Percentiles rank a stretch among this genome's conserved stretches.
phyloP scores from a whole-genome alignment of 495 filamentous ascomycete species.

The Aspergillus bridgeri region DNA sequence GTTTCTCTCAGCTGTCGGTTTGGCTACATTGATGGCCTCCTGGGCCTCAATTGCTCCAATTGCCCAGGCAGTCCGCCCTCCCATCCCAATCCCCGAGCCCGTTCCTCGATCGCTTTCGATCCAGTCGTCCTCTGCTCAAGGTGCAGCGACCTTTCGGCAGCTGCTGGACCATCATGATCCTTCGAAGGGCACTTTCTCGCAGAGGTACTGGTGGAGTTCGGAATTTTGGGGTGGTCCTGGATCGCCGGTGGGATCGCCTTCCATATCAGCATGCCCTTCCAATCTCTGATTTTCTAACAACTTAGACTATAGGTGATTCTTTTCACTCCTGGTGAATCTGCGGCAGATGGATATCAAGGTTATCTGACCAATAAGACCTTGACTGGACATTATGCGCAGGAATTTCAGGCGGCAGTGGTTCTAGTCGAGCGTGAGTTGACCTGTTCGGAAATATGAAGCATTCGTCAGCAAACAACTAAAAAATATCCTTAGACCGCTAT shows the following conservation, averaged over 20 bases:
- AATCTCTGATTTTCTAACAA: too few relatives aligned
- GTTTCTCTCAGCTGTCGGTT: neutral
- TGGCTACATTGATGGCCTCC: neutral
- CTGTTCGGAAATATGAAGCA: neutral
- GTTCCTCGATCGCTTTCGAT: conserved; percentile 4
- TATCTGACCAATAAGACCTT: conserved; percentile 50
- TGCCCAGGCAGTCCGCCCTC: conserved; percentile 1
- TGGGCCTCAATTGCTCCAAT: conserved; percentile 7
- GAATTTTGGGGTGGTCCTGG: conserved; percentile 51
- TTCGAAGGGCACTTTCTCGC: conserved; percentile 50
- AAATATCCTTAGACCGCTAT: conserved; percentile 45
- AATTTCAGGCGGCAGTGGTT: conserved; percentile 54
- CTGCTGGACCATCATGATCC: conserved; percentile 53
- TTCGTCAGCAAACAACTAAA: neutral
- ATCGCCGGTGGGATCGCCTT: conserved; percentile 40
- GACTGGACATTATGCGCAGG: conserved; percentile 50
- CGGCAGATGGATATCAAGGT: conserved; percentile 45
- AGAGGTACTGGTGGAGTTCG: conserved; percentile 50
- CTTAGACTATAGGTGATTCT: conserved; percentile 40
- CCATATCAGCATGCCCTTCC: too few relatives aligned
- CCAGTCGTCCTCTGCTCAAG: neutral
- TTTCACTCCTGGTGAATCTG: conserved; percentile 57
- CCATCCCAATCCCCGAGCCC: conserved; percentile 3
- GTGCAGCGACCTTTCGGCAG: conserved; percentile 44
- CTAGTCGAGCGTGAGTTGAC: conserved; percentile 53